Evolutionary conservation across 202 grass and related monocot genomes (phyloP).

Genomic region (Zoysia matrella): DNA sequence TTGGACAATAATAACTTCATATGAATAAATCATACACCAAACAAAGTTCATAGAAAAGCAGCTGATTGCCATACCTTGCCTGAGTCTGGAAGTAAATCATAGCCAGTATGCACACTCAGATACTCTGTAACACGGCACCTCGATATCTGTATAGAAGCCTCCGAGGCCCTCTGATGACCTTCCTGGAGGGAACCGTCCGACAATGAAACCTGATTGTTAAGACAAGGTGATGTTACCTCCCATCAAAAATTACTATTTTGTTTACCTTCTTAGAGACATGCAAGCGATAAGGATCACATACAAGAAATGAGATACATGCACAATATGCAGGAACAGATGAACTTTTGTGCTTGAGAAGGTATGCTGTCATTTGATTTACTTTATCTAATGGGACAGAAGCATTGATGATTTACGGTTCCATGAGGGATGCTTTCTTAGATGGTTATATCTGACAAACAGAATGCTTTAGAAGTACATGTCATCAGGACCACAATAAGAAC

Average conservation of each 20-base stretch:
- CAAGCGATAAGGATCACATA: neutral
- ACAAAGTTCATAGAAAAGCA: constrained; percentile 17
- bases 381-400: neutral
- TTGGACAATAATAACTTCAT: constrained; percentile 5
- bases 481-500: neutral
- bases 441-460: neutral
- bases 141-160: constrained; percentile 65
- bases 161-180: constrained; percentile 64
- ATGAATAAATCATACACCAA: constrained; percentile 14
- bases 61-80: constrained; percentile 75
- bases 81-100: constrained; percentile 91
- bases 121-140: constrained; percentile 36
- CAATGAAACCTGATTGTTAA: constrained; percentile 54
- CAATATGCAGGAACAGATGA: neutral
- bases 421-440: neutral
- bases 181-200: constrained; percentile 50
- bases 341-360: neutral
- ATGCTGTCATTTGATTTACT: neutral
- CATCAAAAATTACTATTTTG: constrained; percentile 14
- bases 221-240: constrained; percentile 23
- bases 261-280: constrained; percentile 18
- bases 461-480: neutral
- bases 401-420: neutral
- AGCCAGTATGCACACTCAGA: constrained; percentile 73
- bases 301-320: constrained; percentile 8